Evolutionary conservation across 148 eudicot species (phyloP).

Genomic region (Simmondsia chinensis): DNA sequence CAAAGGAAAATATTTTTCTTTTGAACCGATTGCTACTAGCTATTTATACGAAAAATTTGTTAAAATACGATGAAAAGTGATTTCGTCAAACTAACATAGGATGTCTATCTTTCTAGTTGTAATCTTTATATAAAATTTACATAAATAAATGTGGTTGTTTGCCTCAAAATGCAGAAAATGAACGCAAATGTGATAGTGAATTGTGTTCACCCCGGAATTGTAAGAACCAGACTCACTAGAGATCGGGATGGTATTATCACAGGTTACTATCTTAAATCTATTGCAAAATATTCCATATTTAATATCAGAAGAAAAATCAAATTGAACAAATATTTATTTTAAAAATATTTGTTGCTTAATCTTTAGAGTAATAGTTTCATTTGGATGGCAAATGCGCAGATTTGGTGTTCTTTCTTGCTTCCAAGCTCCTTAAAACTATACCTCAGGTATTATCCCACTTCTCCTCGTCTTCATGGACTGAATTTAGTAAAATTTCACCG

Average conservation of each 20-base stretch:
- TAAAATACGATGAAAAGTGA: no score
- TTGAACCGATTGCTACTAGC: no score
- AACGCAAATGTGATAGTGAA: conserved; percentile 70
- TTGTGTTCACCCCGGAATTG: conserved; percentile 89
- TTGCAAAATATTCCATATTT: no score
- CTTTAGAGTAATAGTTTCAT: neutral
- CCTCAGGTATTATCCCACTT: conserved; percentile 45
- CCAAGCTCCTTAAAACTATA: conserved; percentile 73
- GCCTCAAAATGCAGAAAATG: conserved; percentile 72
- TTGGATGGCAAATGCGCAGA: conserved; percentile 31
- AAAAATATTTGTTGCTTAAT: neutral
- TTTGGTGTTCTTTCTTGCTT: conserved; percentile 63
- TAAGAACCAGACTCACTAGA: conserved; percentile 80
- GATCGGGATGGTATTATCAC: conserved; percentile 70
- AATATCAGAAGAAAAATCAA: no score
- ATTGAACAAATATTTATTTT: neutral
- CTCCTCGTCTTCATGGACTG: neutral
- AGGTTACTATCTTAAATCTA: conserved; percentile 18
- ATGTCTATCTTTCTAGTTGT: no score
- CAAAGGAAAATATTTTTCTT: no score
- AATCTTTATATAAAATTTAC: no score
- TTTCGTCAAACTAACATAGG: no score
- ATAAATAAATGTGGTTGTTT: no score
- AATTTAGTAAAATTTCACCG: no score
- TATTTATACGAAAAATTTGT: no score